These are phyloP conservation scores for Vanrija pseudolonga DNA, from an alignment of 1,284 basidiomycete species.

Conservation along the genomic window DNA sequence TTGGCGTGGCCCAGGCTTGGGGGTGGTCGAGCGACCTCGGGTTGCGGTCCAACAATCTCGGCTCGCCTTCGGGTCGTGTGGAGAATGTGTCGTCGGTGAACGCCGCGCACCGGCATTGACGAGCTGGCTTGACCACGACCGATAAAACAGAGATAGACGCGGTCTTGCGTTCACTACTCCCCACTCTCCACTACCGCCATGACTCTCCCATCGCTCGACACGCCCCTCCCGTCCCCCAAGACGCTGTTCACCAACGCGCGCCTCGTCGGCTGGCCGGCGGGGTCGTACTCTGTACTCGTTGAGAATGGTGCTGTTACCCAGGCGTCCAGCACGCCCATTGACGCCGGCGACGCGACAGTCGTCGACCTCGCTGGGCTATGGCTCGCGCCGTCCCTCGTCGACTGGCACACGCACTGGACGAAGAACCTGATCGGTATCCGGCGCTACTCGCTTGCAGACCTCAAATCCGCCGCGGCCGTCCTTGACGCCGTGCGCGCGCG, in stretches of 20 bases:
- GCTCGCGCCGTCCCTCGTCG: slow-evolving; percentile 16
- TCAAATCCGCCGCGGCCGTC: slow-evolving; percentile 20
- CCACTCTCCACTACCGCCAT: background rate
- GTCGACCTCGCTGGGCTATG: slow-evolving; percentile 10
- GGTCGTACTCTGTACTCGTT: slow-evolving; percentile 16
- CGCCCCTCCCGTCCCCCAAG: background rate
- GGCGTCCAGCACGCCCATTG: slow-evolving; percentile 1
- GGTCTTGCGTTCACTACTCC: no score
- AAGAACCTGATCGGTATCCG: slow-evolving; percentile 20
- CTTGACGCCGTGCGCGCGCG: slow-evolving; percentile 11
- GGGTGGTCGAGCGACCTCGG: no score
- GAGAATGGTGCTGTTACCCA: slow-evolving; percentile 11
- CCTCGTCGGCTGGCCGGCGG: slow-evolving; percentile 17
- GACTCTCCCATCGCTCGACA: background rate
- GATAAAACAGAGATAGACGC: no score
- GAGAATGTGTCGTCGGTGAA: no score
- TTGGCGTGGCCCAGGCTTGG: no score
- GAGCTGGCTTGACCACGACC: no score
- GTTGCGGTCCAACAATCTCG: no score
- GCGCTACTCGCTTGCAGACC: slow-evolving; percentile 21
- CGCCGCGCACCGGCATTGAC: no score
- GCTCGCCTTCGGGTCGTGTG: no score
- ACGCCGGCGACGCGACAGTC: background rate
- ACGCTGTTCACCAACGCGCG: slow-evolving; percentile 20
- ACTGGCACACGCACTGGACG: slow-evolving; percentile 31